These are phyloP conservation scores for Diplodia sapinea DNA, from an alignment of 2,329 filamentous ascomycete species.

Conservation along the genomic window DNA sequence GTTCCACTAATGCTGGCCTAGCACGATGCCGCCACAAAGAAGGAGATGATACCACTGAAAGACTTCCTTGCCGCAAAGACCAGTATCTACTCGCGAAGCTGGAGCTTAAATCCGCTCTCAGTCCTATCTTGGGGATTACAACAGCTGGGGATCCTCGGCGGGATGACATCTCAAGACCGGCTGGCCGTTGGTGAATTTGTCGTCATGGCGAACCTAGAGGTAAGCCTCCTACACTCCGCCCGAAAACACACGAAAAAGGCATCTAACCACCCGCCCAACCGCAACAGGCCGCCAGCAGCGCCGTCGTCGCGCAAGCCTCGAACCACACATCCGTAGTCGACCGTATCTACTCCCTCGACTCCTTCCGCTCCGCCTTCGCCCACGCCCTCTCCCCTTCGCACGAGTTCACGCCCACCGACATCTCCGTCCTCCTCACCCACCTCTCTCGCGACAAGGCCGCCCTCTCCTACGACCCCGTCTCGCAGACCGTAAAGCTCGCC, in stretches of 20 bases:
- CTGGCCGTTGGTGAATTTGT: slow-evolving; percentile 69
- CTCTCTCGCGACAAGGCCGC: slow-evolving; percentile 68
- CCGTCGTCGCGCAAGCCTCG: slow-evolving; percentile 45
- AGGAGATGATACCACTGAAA: slow-evolving; percentile 71
- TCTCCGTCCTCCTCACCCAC: slow-evolving; percentile 70
- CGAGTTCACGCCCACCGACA: slow-evolving; percentile 62
- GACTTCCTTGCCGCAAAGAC: slow-evolving; percentile 70
- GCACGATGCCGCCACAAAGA: slow-evolving; percentile 72
- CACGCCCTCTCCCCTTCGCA: slow-evolving; percentile 39
- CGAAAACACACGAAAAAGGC: background rate
- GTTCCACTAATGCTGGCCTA: slow-evolving; percentile 35
- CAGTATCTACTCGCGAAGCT: slow-evolving; percentile 74
- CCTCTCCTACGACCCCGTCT: slow-evolving; percentile 75
- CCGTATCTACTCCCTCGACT: slow-evolving; percentile 43
- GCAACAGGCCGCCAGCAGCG: slow-evolving; percentile 48
- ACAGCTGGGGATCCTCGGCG: slow-evolving; percentile 68
- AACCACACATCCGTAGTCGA: slow-evolving; percentile 45
- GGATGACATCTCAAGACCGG: slow-evolving; percentile 57
- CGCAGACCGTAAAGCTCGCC: slow-evolving; percentile 79
- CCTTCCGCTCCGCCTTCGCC: slow-evolving; percentile 45
- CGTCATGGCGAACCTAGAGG: slow-evolving; percentile 67
- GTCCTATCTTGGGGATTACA: slow-evolving; percentile 77
- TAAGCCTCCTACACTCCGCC: slow-evolving; percentile 34
- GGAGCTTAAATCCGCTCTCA: slow-evolving; percentile 72
- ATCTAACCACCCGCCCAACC: background rate